Evolutionary conservation across 2,329 filamentous ascomycete species (phyloP).

Genomic region (Ramichloridium luteum): DNA sequence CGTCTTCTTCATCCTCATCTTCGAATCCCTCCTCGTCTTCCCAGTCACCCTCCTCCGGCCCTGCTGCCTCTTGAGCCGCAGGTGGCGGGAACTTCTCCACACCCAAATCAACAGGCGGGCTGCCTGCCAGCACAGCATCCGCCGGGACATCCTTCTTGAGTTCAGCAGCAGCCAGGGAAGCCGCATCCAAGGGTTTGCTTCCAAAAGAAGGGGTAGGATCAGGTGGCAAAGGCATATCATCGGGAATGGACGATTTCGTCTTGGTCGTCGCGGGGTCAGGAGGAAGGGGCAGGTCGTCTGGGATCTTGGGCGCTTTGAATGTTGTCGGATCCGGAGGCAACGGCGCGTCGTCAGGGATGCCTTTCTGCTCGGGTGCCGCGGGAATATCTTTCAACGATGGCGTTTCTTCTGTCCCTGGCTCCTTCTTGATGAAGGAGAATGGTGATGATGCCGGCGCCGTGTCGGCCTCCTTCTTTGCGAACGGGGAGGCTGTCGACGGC

Average conservation of each 20-base stretch:
- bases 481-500: background rate
- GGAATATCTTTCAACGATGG: conserved; percentile 26
- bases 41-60: conserved; percentile 15
- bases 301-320: conserved; percentile 21
- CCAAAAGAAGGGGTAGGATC: conserved; percentile 28
- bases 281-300: conserved; percentile 28
- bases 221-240: conserved; percentile 31
- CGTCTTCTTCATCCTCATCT: conserved; percentile 19
- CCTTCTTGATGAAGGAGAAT: conserved; percentile 24
- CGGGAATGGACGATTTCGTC: conserved; percentile 5
- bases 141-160: conserved; percentile 20
- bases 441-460: background rate
- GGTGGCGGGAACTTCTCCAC: conserved; percentile 12
- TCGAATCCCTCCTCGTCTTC: conserved; percentile 11
- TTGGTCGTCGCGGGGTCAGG: conserved; percentile 25
- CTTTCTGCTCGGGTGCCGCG: conserved; percentile 16
- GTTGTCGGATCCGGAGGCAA: conserved; percentile 31
- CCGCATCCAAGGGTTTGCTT: conserved; percentile 10
- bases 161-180: conserved; percentile 7
- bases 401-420: conserved; percentile 23
- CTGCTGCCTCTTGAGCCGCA: conserved; percentile 16
- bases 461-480: background rate
- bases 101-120: conserved; percentile 33
- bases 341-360: conserved; percentile 16
- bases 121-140: conserved; percentile 35